phyloP scores from a whole-genome alignment of 2,329 filamentous ascomycete species.

The Fusarium camptoceras region DNA sequence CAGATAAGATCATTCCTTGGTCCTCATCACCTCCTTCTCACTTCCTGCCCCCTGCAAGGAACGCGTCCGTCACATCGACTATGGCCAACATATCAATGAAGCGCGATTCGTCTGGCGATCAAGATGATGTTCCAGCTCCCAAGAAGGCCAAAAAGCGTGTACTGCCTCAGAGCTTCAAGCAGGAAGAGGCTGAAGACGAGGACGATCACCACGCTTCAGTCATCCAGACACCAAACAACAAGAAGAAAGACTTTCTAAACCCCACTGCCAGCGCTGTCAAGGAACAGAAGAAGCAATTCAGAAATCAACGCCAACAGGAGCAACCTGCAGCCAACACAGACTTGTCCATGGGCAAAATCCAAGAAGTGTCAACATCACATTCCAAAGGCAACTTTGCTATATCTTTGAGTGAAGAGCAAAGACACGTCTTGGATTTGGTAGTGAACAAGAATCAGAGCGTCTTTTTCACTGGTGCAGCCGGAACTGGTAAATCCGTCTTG shows the following conservation, averaged over 20 bases:
- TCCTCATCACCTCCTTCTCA: slow-evolving; percentile 73
- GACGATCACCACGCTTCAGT: slow-evolving; percentile 39
- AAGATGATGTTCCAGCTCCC: slow-evolving; percentile 39
- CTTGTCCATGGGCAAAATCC: slow-evolving; percentile 51
- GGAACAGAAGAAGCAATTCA: slow-evolving; percentile 81
- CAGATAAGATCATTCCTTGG: slow-evolving; percentile 69
- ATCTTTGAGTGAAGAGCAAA: slow-evolving; percentile 87
- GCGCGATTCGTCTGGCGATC: slow-evolving; percentile 55
- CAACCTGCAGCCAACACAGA: slow-evolving; percentile 55
- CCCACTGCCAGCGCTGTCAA: slow-evolving; percentile 54
- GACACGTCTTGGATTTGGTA: slow-evolving; percentile 84
- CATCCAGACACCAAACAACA: slow-evolving; percentile 44
- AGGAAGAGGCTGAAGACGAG: slow-evolving; percentile 51
- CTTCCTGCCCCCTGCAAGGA: slow-evolving; percentile 52
- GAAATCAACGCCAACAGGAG: slow-evolving; percentile 61
- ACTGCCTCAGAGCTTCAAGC: slow-evolving; percentile 65
- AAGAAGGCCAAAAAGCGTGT: slow-evolving; percentile 70
- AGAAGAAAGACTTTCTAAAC: slow-evolving; percentile 44
- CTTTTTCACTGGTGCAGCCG: slow-evolving; percentile 97
- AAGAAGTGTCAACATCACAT: slow-evolving; percentile 53
- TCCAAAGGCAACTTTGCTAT: slow-evolving; percentile 60
- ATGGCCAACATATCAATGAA: slow-evolving; percentile 52
- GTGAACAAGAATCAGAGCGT: slow-evolving; percentile 85
- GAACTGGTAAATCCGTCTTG: slow-evolving; percentile 95
- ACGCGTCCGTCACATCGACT: slow-evolving; percentile 31